A percentile compares a stretch with the other conserved stretches of the same genome.
These are phyloP conservation scores for Trichocladium antarcticum DNA, from an alignment of 495 filamentous ascomycete species.

Conservation along the genomic window DNA sequence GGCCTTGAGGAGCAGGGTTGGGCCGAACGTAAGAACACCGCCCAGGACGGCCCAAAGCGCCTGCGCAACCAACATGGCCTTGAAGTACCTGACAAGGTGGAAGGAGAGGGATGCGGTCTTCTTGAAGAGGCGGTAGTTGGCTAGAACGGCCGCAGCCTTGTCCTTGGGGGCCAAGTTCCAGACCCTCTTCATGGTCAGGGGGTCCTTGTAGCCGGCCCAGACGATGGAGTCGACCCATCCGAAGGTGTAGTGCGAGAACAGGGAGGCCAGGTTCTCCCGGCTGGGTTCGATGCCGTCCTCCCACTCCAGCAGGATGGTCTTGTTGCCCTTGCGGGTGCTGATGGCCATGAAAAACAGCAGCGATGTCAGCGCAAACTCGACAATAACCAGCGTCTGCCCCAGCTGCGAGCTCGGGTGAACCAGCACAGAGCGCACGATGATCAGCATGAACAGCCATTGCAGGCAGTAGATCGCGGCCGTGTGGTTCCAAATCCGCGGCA, in stretches of 20 bases:
- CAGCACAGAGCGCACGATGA: conserved; percentile 74
- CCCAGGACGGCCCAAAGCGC: conserved; percentile 65
- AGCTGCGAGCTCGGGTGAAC: conserved; percentile 62
- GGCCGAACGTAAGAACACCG: conserved; percentile 76
- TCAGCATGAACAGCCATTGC: conserved; percentile 65
- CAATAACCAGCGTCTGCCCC: conserved; percentile 49
- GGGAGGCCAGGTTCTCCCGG: conserved; percentile 70
- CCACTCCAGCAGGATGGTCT: conserved; percentile 72
- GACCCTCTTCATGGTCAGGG: conserved; percentile 69
- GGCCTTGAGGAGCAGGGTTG: conserved; percentile 78
- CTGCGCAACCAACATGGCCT: conserved; percentile 62
- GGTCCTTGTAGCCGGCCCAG: conserved; percentile 79
- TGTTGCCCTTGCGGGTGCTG: conserved; percentile 84
- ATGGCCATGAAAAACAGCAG: conserved; percentile 64
- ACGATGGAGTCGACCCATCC: conserved; percentile 84
- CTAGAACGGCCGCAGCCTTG: conserved; percentile 67
- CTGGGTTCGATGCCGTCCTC: conserved; percentile 80
- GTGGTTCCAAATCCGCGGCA: conserved; percentile 83
- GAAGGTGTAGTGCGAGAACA: conserved; percentile 82
- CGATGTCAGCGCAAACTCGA: conserved; percentile 62
- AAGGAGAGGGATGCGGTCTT: conserved; percentile 72
- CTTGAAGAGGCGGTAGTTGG: conserved; percentile 71
- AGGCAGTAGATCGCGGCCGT: conserved; percentile 75
- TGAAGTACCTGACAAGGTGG: conserved; percentile 79
- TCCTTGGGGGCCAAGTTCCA: conserved; percentile 88